Evolutionary conservation across 2,329 filamentous ascomycete genomes (phyloP).

Genomic region (Gaeumannomyces sp.): DNA sequence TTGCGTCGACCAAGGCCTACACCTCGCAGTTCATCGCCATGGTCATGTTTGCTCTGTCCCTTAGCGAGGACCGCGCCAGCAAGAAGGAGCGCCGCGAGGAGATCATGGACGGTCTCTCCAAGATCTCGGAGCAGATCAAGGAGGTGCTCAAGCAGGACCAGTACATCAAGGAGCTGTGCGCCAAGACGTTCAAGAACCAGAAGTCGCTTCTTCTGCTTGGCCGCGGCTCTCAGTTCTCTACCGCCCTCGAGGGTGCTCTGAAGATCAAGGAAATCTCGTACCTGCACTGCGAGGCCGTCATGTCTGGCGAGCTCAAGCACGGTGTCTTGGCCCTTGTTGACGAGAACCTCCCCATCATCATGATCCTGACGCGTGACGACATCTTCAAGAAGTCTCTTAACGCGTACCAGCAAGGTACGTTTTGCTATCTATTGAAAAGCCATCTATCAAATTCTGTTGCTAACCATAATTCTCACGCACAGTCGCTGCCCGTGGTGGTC

Average conservation of each 20-base stretch:
- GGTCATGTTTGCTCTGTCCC: conserved; percentile 97
- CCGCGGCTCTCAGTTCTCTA: conserved; percentile 93
- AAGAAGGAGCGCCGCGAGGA: conserved; percentile 88
- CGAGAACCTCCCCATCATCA: conserved; percentile 98
- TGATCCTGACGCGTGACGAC: conserved; percentile 95
- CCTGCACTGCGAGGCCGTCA: conserved; percentile 98
- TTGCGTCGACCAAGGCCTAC: conserved; percentile 98
- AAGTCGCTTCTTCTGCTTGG: conserved; percentile 92
- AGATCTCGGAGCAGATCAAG: conserved; percentile 87
- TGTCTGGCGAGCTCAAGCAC: conserved; percentile 99
- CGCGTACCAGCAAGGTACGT: conserved; percentile 90
- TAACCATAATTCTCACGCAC: conserved; percentile 17
- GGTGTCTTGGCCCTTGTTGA: conserved; percentile 95
- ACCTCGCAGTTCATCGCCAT: conserved; percentile 99
- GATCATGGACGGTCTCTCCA: conserved; percentile 88
- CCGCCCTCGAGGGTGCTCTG: conserved; percentile 90
- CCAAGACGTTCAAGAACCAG: conserved; percentile 91
- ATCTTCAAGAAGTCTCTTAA: conserved; percentile 99
- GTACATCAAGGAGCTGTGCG: conserved; percentile 89
- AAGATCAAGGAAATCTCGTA: conserved; percentile 99
- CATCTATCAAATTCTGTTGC: conserved; percentile 8
- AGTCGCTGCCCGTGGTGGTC: conserved; percentile 93
- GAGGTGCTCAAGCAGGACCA: conserved; percentile 86
- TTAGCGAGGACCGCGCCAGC: conserved; percentile 93
- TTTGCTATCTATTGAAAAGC: not conserved